Percentiles rank a stretch among this genome's conserved stretches.
phyloP scores from a whole-genome alignment of 768 basidiomycete species.

The Naganishia vishniacii region DNA sequence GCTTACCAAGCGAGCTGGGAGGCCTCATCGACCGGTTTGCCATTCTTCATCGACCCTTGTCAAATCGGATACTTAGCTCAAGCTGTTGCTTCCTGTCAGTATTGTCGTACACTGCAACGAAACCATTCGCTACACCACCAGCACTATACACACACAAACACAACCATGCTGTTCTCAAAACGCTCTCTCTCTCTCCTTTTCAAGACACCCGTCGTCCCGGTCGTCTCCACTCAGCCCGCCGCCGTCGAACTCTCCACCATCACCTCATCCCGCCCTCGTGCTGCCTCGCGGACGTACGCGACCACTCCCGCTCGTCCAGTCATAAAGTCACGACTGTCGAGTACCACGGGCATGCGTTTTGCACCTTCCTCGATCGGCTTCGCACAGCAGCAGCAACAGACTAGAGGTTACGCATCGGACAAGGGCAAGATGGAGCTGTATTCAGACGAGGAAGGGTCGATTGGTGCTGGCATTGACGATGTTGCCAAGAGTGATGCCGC shows the following conservation, averaged over 20 bases:
- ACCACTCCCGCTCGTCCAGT: conserved; percentile 1
- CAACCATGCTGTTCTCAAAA: conserved; percentile 14
- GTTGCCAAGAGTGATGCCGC: conserved; percentile 46
- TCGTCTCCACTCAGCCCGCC: neutral
- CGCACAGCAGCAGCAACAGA: neutral
- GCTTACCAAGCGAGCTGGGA: too few species aligned
- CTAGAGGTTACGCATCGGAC: conserved; percentile 40
- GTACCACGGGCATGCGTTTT: neutral
- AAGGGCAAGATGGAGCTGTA: conserved; percentile 46
- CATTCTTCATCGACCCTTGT: too few species aligned
- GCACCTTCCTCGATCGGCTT: conserved; percentile 3
- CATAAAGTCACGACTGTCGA: conserved; percentile 10
- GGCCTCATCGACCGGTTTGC: too few species aligned
- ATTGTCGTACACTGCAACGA: too few species aligned
- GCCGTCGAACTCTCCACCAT: conserved; percentile 15
- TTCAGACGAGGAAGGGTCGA: conserved; percentile 42
- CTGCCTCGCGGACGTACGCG: conserved; percentile 4
- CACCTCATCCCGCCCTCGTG: conserved; percentile 12
- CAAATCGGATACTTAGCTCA: neutral
- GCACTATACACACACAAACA: too few species aligned
- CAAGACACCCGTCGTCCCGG: conserved; percentile 17
- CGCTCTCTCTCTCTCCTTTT: conserved; percentile 8
- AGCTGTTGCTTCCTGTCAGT: neutral
- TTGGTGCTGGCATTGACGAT: conserved; percentile 46
- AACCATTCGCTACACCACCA: neutral